A percentile compares a stretch with the other conserved stretches of the same genome.
These are phyloP conservation scores for Aspergillus felis DNA, from an alignment of 2,329 filamentous ascomycete species.

Conservation along the genomic window DNA sequence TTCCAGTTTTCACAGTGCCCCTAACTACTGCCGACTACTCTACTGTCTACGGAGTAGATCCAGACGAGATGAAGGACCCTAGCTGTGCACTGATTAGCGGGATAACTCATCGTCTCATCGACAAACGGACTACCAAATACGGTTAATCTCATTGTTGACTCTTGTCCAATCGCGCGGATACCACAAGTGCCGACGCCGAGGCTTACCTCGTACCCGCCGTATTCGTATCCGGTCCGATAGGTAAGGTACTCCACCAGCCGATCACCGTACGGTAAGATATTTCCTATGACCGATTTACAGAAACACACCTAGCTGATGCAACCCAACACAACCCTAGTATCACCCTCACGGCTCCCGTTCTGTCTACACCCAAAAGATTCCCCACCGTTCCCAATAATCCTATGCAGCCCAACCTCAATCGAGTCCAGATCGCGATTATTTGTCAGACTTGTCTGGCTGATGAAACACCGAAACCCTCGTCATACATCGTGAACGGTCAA, in stretches of 20 bases:
- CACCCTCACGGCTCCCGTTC: too few species aligned
- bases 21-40: not conserved
- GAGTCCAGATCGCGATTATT: not conserved
- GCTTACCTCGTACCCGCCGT: not conserved
- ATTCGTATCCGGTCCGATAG: not conserved
- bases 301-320: too few species aligned
- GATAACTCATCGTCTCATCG: not conserved
- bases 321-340: too few species aligned
- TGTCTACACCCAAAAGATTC: not conserved
- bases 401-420: not conserved
- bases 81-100: not conserved
- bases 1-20: not conserved
- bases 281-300: not conserved
- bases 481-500: not conserved
- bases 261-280: not conserved
- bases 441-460: not conserved
- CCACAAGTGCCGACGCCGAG: not conserved
- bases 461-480: too few species aligned
- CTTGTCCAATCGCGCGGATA: not conserved
- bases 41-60: not conserved
- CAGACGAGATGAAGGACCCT: not conserved
- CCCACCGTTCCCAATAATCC: not conserved
- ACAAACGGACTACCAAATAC: not conserved
- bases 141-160: not conserved
- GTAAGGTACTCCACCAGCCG: not conserved